Evolutionary conservation across 768 basidiomycete species (phyloP).

Genomic region (Gymnopilus dilepis): DNA sequence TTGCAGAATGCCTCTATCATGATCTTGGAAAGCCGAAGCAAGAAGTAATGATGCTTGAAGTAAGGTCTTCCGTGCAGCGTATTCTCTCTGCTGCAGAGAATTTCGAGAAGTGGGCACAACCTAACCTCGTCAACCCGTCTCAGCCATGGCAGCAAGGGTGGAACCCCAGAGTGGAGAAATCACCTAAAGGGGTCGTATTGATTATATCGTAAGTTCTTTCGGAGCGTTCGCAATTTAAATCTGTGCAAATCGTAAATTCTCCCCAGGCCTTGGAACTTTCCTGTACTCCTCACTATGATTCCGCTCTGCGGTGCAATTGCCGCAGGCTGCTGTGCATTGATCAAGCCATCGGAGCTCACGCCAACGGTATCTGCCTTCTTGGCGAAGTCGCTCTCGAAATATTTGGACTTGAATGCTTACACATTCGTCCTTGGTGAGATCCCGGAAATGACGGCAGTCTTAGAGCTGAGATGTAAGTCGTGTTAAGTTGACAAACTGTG

Average conservation of each 20-base stretch:
- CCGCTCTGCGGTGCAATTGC: conserved; percentile 75
- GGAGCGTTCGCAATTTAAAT: no score
- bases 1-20: conserved; percentile 50
- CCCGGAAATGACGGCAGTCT: conserved; percentile 57
- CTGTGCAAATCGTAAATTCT: no score
- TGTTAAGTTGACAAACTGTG: no score
- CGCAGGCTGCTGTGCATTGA: conserved; percentile 66
- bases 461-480: conserved; percentile 50
- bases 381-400: conserved; percentile 56
- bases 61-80: conserved; percentile 47
- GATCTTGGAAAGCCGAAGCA: conserved; percentile 57
- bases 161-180: conserved; percentile 57
- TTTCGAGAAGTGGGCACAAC: conserved; percentile 63
- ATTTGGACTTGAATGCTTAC: conserved; percentile 54
- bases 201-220: conserved; percentile 63
- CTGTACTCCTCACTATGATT: conserved; percentile 56
- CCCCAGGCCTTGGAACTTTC: conserved; percentile 79
- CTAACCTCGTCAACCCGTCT: conserved; percentile 41
- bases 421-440: conserved; percentile 63
- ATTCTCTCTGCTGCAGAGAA: conserved; percentile 47
- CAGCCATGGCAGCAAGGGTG: conserved; percentile 52
- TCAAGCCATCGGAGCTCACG: conserved; percentile 72
- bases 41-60: conserved; percentile 48
- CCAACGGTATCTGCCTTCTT: conserved; percentile 56
- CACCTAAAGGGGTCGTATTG: conserved; percentile 65